Percentiles rank a stretch among this genome's conserved stretches.
These are phyloP conservation scores for Thelonectria rubi DNA, from an alignment of 2,329 filamentous ascomycete genomes.

Conservation along the genomic window DNA sequence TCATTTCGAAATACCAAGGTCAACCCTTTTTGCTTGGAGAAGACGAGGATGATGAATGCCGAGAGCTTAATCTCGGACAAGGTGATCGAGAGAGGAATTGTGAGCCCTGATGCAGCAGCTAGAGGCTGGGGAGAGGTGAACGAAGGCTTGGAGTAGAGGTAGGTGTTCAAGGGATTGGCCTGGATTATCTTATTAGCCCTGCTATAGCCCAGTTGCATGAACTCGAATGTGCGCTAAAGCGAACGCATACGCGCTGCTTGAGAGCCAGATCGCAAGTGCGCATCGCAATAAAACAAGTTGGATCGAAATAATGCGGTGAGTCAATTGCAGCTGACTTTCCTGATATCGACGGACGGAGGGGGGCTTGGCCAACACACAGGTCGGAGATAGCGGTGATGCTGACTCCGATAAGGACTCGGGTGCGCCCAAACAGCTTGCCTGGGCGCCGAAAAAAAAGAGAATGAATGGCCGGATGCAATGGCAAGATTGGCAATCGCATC, in stretches of 20 bases:
- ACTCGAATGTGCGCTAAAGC: slow-evolving; percentile 30
- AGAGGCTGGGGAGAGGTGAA: slow-evolving; percentile 94
- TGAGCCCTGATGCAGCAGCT: slow-evolving; percentile 89
- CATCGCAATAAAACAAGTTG: slow-evolving; percentile 26
- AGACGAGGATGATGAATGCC: slow-evolving; percentile 96
- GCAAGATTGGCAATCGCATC: slow-evolving; percentile 4
- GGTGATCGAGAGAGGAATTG: slow-evolving; percentile 97
- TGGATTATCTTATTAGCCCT: slow-evolving; percentile 61
- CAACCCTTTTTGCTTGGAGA: slow-evolving; percentile 95
- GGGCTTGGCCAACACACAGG: slow-evolving; percentile 12
- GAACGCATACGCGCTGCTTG: slow-evolving; percentile 18
- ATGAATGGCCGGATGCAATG: neutral
- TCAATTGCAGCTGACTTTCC: slow-evolving; percentile 7
- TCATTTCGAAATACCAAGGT: slow-evolving; percentile 98
- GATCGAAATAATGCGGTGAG: slow-evolving; percentile 22
- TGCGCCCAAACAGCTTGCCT: slow-evolving; percentile 8
- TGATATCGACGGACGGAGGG: slow-evolving; percentile 7
- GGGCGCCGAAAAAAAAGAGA: neutral
- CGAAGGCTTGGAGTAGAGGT: slow-evolving; percentile 86
- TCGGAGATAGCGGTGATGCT: slow-evolving; percentile 2
- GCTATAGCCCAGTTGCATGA: slow-evolving; percentile 42
- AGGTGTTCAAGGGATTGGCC: slow-evolving; percentile 97
- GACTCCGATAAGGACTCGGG: slow-evolving; percentile 1
- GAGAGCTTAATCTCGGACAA: slow-evolving; percentile 95
- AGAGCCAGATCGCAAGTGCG: slow-evolving; percentile 24